Percentiles rank a stretch among this genome's conserved stretches.
These are phyloP conservation scores for Pisolithus microcarpus DNA, from an alignment of 768 basidiomycete species.

Conservation along the genomic window DNA sequence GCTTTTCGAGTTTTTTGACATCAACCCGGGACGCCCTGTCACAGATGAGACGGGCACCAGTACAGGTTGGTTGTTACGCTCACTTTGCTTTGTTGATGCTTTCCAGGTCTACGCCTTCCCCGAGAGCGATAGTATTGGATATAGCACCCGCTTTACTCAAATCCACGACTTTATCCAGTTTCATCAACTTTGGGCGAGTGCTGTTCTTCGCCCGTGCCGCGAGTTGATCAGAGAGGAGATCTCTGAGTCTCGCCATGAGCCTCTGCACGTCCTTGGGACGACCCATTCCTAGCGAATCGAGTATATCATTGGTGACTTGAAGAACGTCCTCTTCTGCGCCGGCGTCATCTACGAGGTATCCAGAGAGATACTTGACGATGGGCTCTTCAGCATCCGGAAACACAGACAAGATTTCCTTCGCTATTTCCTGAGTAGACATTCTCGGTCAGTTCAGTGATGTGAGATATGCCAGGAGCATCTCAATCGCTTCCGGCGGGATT, in stretches of 20 bases:
- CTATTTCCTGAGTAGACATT: conserved; percentile 72
- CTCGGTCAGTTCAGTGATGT: too few species aligned
- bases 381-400: conserved; percentile 80
- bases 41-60: conserved; percentile 1
- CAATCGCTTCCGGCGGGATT: too few species aligned
- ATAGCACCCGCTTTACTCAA: conserved; percentile 74
- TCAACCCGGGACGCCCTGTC: conserved; percentile 83
- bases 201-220: conserved; percentile 49
- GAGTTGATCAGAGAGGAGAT: conserved; percentile 60
- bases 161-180: conserved; percentile 82
- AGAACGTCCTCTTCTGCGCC: conserved; percentile 84
- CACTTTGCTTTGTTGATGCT: conserved; percentile 94
- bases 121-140: conserved; percentile 71
- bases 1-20: conserved; percentile 92
- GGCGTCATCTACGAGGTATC: conserved; percentile 83
- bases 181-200: conserved; percentile 59
- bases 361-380: conserved; percentile 80
- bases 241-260: conserved; percentile 58
- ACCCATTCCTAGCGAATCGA: conserved; percentile 69
- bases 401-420: conserved; percentile 63
- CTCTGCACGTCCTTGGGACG: conserved; percentile 50
- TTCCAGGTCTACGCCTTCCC: conserved; percentile 82
- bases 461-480: too few species aligned
- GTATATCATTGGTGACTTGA: conserved; percentile 64
- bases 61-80: conserved; percentile 19